Conservation (phyloP, 2,329 filamentous ascomycete species). For the Xylariaceae sp. region DNA sequence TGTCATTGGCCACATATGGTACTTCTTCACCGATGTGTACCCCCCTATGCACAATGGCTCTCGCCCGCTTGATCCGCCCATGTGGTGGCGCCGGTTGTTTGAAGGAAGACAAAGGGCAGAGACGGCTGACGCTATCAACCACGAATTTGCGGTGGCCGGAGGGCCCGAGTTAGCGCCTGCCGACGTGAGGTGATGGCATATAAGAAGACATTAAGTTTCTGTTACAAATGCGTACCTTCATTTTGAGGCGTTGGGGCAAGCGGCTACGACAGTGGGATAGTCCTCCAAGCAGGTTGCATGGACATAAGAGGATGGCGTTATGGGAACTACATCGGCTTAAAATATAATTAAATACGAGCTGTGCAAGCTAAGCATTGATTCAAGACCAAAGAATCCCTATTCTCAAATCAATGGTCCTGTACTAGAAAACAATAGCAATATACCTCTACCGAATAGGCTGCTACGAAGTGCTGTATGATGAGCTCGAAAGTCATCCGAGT, state of each 20-base stretch:
- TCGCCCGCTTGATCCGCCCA: slow-evolving; percentile 84
- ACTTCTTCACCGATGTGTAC: slow-evolving; percentile 97
- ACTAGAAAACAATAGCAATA: slow-evolving; percentile 1
- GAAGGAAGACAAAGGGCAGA: slow-evolving; percentile 60
- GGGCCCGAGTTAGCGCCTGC: slow-evolving; percentile 64
- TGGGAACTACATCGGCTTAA: slow-evolving; percentile 1
- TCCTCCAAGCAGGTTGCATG: slow-evolving; percentile 11
- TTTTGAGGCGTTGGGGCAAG: slow-evolving; percentile 34
- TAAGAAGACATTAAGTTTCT: slow-evolving; percentile 11
- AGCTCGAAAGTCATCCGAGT: too few species aligned
- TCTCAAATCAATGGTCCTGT: background rate
- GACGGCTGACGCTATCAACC: slow-evolving; percentile 61
- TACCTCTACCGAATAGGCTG: background rate
- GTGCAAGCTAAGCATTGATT: background rate
- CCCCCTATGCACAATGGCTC: slow-evolving; percentile 86
- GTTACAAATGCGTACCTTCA: slow-evolving; percentile 31
- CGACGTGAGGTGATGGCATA: slow-evolving; percentile 37
- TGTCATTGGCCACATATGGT: slow-evolving; percentile 94
- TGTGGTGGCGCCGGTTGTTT: slow-evolving; percentile 88
- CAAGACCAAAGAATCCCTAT: background rate
- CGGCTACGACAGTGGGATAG: slow-evolving; percentile 14
- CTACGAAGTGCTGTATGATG: too few species aligned
- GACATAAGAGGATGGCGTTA: slow-evolving; percentile 22
- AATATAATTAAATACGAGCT: slow-evolving; percentile 5
- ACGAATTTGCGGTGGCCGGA: slow-evolving; percentile 67